phyloP scores from a whole-genome alignment of 192 early-diverging fungal genomes.

The Umbelopsis isabellina region DNA sequence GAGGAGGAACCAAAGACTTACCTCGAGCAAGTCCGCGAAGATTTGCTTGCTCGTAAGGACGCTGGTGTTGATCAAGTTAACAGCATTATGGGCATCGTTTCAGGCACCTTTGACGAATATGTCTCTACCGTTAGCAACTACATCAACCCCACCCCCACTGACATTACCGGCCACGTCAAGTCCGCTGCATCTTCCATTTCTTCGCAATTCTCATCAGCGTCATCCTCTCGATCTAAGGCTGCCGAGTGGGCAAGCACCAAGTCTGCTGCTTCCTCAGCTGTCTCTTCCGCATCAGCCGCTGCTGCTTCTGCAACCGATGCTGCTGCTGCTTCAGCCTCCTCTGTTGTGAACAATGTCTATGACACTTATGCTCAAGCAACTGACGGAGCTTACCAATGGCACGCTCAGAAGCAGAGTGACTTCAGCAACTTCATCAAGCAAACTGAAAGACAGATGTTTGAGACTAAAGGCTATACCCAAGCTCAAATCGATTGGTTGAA shows the following conservation, averaged over 20 bases:
- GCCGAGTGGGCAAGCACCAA: not conserved
- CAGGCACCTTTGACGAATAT: slow-evolving; percentile 5
- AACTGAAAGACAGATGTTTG: slow-evolving; percentile 1
- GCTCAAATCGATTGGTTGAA: slow-evolving; percentile 31
- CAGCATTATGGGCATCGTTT: not conserved
- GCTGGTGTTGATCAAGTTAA: not conserved
- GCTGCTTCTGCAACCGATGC: slow-evolving; percentile 5
- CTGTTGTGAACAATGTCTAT: not conserved
- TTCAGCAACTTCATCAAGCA: slow-evolving; percentile 9
- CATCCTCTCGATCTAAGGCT: slow-evolving; percentile 9
- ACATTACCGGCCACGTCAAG: slow-evolving; percentile 13
- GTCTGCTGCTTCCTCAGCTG: slow-evolving; percentile 10
- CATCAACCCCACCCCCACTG: slow-evolving; percentile 6
- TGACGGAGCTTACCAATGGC: slow-evolving; percentile 1
- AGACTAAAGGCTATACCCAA: slow-evolving; percentile 25
- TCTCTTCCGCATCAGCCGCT: slow-evolving; percentile 24
- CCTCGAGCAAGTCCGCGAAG: slow-evolving; percentile 8
- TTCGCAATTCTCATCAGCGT: not conserved
- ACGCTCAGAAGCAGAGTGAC: not conserved
- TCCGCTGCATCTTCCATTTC: slow-evolving; percentile 9
- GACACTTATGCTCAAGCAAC: slow-evolving; percentile 20
- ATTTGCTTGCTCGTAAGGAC: slow-evolving; percentile 8
- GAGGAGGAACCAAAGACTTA: slow-evolving; percentile 8
- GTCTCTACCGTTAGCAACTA: slow-evolving; percentile 7
- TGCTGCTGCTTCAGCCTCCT: not conserved